Evolutionary conservation across 23 red algal genomes (phyloP), one percentile per base, ranked within the genome.

Genomic region (Chondrus crispus): DNA sequence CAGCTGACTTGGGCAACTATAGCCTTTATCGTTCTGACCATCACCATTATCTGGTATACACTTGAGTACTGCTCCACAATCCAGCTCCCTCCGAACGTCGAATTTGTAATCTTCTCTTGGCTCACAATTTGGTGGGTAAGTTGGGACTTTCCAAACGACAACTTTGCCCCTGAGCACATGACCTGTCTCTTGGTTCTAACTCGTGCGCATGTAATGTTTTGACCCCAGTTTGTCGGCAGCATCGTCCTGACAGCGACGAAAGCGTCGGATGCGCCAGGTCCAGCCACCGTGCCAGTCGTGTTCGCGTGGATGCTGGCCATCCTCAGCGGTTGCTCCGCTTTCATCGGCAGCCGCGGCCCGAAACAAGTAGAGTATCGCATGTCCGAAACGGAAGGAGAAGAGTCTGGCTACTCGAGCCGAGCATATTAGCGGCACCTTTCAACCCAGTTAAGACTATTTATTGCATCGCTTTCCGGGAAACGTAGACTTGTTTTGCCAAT

Each of bases 121-220:
- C 85, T 89, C 46, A 46, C 85, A 41, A 66, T 89, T 8, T 89
- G 85, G 85, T 89, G 85, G 85, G 85, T 89, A 89, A 57, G 85
- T 78, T 55, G 24, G n/a, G n/a, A n/a, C n/a, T n/a, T n/a, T n/a
- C n/a, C n/a, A n/a, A n/a, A n/a, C n/a, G n/a, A n/a, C n/a, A n/a
- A n/a, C n/a, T n/a, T n/a, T n/a, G n/a, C n/a, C n/a, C n/a, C n/a
- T n/a, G n/a, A n/a, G n/a, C n/a, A n/a, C n/a, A n/a, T n/a, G n/a
- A n/a, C n/a, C n/a, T n/a, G n/a, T n/a, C n/a, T n/a, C n/a, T n/a
- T n/a, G n/a, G n/a, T n/a, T n/a, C n/a, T n/a, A n/a, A n/a, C n/a
- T n/a, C 60, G 26, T 66, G 60, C 60, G 6, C 60, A 20, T 66
- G 26, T 66, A 13, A n/a, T n/a, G n/a, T 19, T 6, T 6, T 19